phyloP scores from a whole-genome alignment of 1,139 yeast species.

The Entelexis paramagnoliae region DNA sequence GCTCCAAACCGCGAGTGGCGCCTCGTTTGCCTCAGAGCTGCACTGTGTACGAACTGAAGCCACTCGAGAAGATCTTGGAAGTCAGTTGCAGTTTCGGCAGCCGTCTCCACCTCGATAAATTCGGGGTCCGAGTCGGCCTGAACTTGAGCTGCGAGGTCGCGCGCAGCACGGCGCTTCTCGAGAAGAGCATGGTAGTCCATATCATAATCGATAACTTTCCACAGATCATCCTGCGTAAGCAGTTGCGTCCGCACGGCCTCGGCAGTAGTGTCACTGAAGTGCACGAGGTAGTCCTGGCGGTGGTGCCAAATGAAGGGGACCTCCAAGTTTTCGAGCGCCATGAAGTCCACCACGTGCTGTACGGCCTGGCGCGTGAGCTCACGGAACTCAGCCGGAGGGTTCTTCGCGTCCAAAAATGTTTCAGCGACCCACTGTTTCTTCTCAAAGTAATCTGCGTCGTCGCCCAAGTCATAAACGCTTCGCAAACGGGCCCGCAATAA shows the following conservation, averaged over 20 bases:
- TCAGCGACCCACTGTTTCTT: conserved; percentile 67
- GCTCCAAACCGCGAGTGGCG: conserved; percentile 63
- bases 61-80: conserved; percentile 83
- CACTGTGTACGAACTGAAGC: conserved; percentile 67
- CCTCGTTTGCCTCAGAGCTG: conserved; percentile 52
- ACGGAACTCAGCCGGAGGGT: conserved; percentile 37
- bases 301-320: conserved; percentile 97
- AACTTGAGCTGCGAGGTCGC: conserved; percentile 29
- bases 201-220: conserved; percentile 83
- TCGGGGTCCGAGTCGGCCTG: background rate
- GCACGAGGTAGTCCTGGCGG: conserved; percentile 74
- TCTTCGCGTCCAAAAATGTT: conserved; percentile 32
- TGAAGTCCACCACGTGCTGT: conserved; percentile 64
- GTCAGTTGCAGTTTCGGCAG: conserved; percentile 32
- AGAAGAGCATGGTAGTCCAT: conserved; percentile 79
- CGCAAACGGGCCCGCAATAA: conserved; percentile 50
- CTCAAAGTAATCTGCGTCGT: conserved; percentile 53
- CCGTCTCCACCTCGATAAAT: background rate
- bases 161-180: conserved; percentile 52
- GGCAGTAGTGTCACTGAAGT: conserved; percentile 32
- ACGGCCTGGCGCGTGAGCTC: conserved; percentile 62
- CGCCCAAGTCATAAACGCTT: conserved; percentile 46
- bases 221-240: conserved; percentile 54
- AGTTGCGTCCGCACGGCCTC: conserved; percentile 35
- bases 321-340: conserved; percentile 69